Evolutionary conservation across 257 asterid species (phyloP).

Genomic region (Echium plantagineum): DNA sequence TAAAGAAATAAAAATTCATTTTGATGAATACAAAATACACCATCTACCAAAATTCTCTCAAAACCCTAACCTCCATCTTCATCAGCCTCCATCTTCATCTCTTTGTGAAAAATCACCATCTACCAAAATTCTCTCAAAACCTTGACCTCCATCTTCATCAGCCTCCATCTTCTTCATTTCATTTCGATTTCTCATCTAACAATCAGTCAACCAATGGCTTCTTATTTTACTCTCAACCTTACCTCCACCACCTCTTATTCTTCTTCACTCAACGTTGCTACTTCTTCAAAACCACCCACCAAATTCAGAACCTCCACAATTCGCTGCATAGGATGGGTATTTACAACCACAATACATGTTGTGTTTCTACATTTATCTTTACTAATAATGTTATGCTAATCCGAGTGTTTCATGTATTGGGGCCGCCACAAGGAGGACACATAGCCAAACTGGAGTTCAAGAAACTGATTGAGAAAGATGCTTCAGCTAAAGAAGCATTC

Average conservation of each 20-base stretch:
- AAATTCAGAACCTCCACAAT: slow-evolving; percentile 17
- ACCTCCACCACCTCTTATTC: slow-evolving; percentile 15
- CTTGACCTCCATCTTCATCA: no score
- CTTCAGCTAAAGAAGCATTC: slow-evolving; percentile 58
- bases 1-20: no score
- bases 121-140: no score
- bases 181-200: background rate
- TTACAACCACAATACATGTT: no score
- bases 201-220: background rate
- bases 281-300: slow-evolving; percentile 17
- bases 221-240: slow-evolving; percentile 33
- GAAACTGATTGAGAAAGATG: slow-evolving; percentile 55
- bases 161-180: background rate
- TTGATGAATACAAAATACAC: no score
- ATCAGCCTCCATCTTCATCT: no score
- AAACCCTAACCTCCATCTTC: no score
- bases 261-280: slow-evolving; percentile 15
- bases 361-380: no score
- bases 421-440: slow-evolving; percentile 55
- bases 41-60: no score
- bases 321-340: slow-evolving; percentile 84
- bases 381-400: background rate
- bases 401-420: slow-evolving; percentile 14
- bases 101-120: no score
- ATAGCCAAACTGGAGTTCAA: slow-evolving; percentile 58